A percentile compares a stretch with the other conserved stretches of the same genome.
Evolutionary conservation across 179 eudicot genomes (phyloP).

Genomic region (Beta corolliflora): DNA sequence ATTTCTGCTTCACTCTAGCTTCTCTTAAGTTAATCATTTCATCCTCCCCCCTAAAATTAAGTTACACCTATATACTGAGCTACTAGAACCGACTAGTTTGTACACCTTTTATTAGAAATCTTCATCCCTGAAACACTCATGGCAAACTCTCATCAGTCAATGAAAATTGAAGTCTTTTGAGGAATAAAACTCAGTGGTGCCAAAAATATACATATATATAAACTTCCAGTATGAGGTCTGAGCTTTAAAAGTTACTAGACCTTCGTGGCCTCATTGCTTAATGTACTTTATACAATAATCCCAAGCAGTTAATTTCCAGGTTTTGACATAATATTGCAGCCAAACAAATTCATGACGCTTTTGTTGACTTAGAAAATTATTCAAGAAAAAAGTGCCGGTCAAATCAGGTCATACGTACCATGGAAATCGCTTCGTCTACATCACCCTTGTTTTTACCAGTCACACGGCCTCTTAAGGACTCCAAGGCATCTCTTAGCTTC

Average conservation of each 20-base stretch:
- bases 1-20: not conserved
- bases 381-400: not conserved
- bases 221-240: not conserved
- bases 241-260: too few species aligned
- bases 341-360: conserved; percentile 1
- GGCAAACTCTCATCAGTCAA: not conserved
- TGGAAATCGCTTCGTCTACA: conserved; percentile 79
- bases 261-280: too few species aligned
- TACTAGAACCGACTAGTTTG: not conserved
- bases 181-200: not conserved
- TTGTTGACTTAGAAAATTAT: not conserved
- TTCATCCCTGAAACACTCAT: not conserved
- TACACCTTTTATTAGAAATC: not conserved
- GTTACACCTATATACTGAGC: not conserved
- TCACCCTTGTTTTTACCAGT: conserved; percentile 90
- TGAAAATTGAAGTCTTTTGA: not conserved
- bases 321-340: not conserved
- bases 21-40: not conserved
- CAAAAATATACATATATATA: not conserved
- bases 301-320: not conserved
- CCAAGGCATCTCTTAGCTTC: conserved; percentile 96
- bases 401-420: conserved; percentile 51
- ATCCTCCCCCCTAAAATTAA: not conserved
- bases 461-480: conserved; percentile 83
- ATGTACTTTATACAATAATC: too few species aligned